A percentile compares a stretch with the other conserved stretches of the same genome.
Conservation (phyloP, 2,329 filamentous ascomycete genomes). For the Truncatella angustata region DNA sequence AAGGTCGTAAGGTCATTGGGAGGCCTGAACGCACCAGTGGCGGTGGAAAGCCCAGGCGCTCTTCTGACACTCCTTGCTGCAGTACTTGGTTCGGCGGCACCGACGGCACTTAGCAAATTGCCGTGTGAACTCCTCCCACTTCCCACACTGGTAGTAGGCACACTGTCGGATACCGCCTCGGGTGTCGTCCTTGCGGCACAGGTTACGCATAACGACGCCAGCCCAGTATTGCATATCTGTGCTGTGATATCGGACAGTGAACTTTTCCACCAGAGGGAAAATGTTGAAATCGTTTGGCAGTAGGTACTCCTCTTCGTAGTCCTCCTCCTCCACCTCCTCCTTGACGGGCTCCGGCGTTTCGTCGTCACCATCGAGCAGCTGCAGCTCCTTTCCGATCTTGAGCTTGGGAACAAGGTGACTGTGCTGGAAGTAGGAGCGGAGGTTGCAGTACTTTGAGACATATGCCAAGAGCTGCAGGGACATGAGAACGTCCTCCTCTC, state of each 20-base stretch:
- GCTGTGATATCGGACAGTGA: slow-evolving; percentile 91
- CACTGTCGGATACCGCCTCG: slow-evolving; percentile 94
- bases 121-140: slow-evolving; percentile 95
- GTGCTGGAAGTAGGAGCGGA: slow-evolving; percentile 91
- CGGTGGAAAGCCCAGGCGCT: slow-evolving; percentile 97
- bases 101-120: slow-evolving; percentile 98
- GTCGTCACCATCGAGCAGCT: slow-evolving; percentile 72
- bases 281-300: slow-evolving; percentile 96
- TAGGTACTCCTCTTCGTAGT: slow-evolving; percentile 82
- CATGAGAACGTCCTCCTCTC: slow-evolving; percentile 97
- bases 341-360: slow-evolving; percentile 35
- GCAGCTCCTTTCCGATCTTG: slow-evolving; percentile 83
- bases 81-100: slow-evolving; percentile 96
- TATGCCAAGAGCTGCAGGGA: slow-evolving; percentile 95
- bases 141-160: slow-evolving; percentile 96
- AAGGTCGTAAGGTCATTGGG: slow-evolving; percentile 32
- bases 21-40: slow-evolving; percentile 89
- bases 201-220: slow-evolving; percentile 96
- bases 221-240: slow-evolving; percentile 99
- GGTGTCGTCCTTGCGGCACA: slow-evolving; percentile 96
- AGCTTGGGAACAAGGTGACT: slow-evolving; percentile 91
- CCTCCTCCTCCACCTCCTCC: slow-evolving; percentile 50
- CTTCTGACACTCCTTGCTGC: slow-evolving; percentile 99
- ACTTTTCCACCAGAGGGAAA: slow-evolving; percentile 96
- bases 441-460: slow-evolving; percentile 97